Evolutionary conservation across 2,329 filamentous ascomycete species (phyloP), one percentile per base, ranked within the genome.

Genomic region (Talaromyces sp.): DNA sequence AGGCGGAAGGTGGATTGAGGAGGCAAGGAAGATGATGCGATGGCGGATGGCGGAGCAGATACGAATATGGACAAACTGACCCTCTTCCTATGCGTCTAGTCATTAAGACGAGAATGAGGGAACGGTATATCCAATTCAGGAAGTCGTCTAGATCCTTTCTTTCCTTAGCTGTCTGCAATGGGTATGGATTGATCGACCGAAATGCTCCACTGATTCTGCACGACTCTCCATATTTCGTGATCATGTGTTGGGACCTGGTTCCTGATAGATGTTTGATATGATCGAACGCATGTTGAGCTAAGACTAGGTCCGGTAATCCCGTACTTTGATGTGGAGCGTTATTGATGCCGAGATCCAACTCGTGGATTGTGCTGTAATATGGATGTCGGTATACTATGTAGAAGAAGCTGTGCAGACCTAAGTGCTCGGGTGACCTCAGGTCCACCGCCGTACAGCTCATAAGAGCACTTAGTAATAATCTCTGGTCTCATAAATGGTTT

Each of bases 31-130:
- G 60, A 70, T 78, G 35, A 72, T 70, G 3, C 69, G 69, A 28
- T 79, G 77, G 77, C 77, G 74, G 73, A 67, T 69, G 35, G 66
- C 59, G n/a, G 69, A 72, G 56, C 71, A 72, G 58, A 69, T 68
- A 23, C 67, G 69, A 8, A 67, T 72, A 18, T 72, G 70, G 71
- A 69, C 70, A 50, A 57, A 62, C 28, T 59, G 28, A 57, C 37
- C 23, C 6, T 16, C 8, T 23, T 35, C 1, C 6, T 9, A 12
- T 50, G 1, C 5, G 11, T 44, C 42, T 46, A 2, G 1, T 12
- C 18, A 11, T 46, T 46, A 18, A 46, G 8, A 46, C 11, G 4
- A 46, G 42, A 9, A 18, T 12, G 42, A 28, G 3, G 6, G 6
- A 28, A 28, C 28, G 48, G 48, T 54, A 33, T 54, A 33, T 35